Conservation (phyloP, 2,329 filamentous ascomycete genomes). For the Gnomoniopsis smithogilvyi region DNA sequence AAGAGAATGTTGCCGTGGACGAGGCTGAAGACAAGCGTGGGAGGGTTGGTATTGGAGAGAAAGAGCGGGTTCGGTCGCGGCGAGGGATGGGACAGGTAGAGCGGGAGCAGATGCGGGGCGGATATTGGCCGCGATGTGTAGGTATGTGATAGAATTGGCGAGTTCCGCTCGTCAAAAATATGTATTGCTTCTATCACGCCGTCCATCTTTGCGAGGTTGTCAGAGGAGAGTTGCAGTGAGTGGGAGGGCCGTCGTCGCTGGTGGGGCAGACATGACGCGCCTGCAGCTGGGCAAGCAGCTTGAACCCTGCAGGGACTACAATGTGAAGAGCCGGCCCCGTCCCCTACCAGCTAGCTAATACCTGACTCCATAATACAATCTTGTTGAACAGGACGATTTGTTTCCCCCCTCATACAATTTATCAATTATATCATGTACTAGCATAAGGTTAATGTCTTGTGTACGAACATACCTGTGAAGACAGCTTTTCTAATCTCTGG, state of each 20-base stretch:
- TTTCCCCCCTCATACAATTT: no score
- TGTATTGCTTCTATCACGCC: slow-evolving; percentile 92
- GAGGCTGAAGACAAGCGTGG: slow-evolving; percentile 85
- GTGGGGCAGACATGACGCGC: neutral
- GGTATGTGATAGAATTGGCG: slow-evolving; percentile 80
- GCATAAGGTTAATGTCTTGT: no score
- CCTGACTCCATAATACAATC: no score
- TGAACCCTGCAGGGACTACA: neutral
- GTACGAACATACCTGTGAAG: no score
- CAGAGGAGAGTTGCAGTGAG: neutral
- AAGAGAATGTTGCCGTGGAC: slow-evolving; percentile 85
- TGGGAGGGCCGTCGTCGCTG: neutral
- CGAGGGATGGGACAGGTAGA: slow-evolving; percentile 78
- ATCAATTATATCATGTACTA: no score
- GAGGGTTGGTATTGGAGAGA: slow-evolving; percentile 74
- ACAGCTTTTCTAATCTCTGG: no score
- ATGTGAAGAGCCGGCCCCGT: neutral
- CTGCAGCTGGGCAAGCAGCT: neutral
- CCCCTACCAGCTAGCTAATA: neutral
- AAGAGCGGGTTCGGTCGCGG: slow-evolving; percentile 87
- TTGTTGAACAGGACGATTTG: no score
- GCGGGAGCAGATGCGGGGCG: slow-evolving; percentile 71
- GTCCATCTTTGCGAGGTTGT: slow-evolving; percentile 52
- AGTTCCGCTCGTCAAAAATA: slow-evolving; percentile 94
- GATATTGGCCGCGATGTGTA: slow-evolving; percentile 81